A percentile compares a stretch with the other conserved stretches of the same genome.
These are phyloP conservation scores for Blumeria hordei DNA, from an alignment of 2,329 filamentous ascomycete species.

Conservation along the genomic window DNA sequence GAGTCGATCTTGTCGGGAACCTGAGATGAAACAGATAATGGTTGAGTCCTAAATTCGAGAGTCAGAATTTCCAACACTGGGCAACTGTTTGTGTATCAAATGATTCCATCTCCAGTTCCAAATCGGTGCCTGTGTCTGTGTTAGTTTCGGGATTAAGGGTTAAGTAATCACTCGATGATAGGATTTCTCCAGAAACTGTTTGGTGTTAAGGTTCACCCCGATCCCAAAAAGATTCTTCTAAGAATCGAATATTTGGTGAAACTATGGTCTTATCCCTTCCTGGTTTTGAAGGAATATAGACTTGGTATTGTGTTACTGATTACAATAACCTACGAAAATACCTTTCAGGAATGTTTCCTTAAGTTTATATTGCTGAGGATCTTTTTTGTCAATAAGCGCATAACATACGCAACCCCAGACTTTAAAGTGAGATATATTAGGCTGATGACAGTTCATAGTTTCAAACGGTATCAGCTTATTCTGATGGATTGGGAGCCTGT, in stretches of 20 bases:
- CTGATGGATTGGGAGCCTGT: not conserved
- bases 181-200: not conserved
- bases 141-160: too few species aligned
- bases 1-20: too few species aligned
- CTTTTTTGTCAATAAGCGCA: not conserved
- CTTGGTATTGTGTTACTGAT: not conserved
- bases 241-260: not conserved
- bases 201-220: not conserved
- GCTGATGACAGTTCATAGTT: not conserved
- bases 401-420: not conserved
- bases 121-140: too few species aligned
- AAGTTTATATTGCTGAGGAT: not conserved
- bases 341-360: not conserved
- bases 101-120: too few species aligned
- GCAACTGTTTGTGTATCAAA: too few species aligned
- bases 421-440: not conserved
- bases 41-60: too few species aligned
- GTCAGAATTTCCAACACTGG: too few species aligned
- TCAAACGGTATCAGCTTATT: not conserved
- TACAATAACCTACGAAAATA: not conserved
- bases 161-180: too few species aligned
- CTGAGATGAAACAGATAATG: too few species aligned
- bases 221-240: not conserved
- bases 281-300: not conserved
- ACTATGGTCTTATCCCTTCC: not conserved